Evolutionary conservation across 805 yeast species (phyloP).

Genomic region (Wickerhamomyces canadensis): DNA sequence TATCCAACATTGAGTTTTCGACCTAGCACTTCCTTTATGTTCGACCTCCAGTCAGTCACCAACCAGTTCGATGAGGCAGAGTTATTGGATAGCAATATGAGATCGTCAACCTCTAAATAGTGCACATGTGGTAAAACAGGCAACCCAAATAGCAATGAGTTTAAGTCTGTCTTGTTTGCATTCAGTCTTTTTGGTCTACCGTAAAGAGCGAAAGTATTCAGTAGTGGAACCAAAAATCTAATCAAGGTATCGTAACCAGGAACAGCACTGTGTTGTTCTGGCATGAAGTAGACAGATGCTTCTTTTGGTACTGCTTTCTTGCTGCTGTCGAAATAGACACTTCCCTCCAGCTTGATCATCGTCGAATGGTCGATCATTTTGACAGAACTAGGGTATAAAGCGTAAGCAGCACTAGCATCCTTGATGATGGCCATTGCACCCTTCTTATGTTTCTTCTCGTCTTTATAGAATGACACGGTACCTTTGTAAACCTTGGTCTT

Average conservation of each 20-base stretch:
- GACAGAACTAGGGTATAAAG: conserved; percentile 87
- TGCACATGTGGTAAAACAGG: conserved; percentile 78
- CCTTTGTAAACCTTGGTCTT: conserved; percentile 36
- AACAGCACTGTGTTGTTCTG: conserved; percentile 77
- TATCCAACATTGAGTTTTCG: conserved; percentile 55
- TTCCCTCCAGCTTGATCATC: conserved; percentile 84
- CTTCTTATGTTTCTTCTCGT: conserved; percentile 68
- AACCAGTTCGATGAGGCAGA: conserved; percentile 44
- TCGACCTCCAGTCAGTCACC: conserved; percentile 51
- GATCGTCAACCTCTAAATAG: conserved; percentile 61
- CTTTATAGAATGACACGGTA: conserved; percentile 60
- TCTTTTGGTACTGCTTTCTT: conserved; percentile 45
- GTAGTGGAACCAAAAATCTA: conserved; percentile 66
- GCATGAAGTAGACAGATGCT: conserved; percentile 73
- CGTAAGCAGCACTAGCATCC: conserved; percentile 67
- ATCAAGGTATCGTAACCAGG: conserved; percentile 81
- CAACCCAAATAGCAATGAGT: conserved; percentile 70
- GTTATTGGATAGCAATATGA: conserved; percentile 35
- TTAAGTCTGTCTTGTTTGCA: conserved; percentile 63
- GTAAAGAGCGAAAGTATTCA: conserved; percentile 73
- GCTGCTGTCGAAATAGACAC: conserved; percentile 51
- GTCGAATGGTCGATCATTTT: conserved; percentile 81
- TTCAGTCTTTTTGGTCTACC: conserved; percentile 76
- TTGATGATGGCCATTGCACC: conserved; percentile 75
- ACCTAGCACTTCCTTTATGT: conserved; percentile 50